Conservation (phyloP, 306 rosid species). For the Pueraria montana region DNA sequence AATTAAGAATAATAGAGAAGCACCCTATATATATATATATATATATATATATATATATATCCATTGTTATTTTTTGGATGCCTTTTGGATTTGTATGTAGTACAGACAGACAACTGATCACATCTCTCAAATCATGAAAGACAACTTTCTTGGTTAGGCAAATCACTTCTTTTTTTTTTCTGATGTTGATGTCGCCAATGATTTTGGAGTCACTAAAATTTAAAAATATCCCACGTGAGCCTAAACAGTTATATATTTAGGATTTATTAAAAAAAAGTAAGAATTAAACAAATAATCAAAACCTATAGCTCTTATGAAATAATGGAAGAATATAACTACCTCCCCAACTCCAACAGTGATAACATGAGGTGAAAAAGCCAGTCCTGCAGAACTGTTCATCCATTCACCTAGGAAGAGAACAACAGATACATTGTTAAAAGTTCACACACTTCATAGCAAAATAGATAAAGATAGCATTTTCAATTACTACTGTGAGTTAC, state of each 20-base stretch:
- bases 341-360: constrained; percentile 81
- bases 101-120: neutral
- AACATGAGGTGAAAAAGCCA: constrained; percentile 96
- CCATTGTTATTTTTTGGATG: neutral
- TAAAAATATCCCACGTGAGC: neutral
- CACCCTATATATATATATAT: no score
- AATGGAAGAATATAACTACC: constrained; percentile 59
- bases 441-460: constrained; percentile 30
- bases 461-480: neutral
- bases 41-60: neutral
- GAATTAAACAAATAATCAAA: constrained; percentile 15
- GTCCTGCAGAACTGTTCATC: constrained; percentile 97
- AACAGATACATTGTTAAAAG: constrained; percentile 17
- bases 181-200: neutral
- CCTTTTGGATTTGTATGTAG: neutral
- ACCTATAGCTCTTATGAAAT: constrained; percentile 1
- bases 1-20: neutral
- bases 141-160: neutral
- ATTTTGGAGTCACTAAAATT: constrained; percentile 10
- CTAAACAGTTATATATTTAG: constrained; percentile 13
- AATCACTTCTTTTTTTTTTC: neutral
- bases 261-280: neutral
- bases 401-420: constrained; percentile 79
- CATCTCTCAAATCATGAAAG: neutral
- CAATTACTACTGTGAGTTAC: constrained; percentile 14